These are phyloP conservation scores for Trametes maxima DNA, from an alignment of 768 basidiomycete species.

Conservation along the genomic window DNA sequence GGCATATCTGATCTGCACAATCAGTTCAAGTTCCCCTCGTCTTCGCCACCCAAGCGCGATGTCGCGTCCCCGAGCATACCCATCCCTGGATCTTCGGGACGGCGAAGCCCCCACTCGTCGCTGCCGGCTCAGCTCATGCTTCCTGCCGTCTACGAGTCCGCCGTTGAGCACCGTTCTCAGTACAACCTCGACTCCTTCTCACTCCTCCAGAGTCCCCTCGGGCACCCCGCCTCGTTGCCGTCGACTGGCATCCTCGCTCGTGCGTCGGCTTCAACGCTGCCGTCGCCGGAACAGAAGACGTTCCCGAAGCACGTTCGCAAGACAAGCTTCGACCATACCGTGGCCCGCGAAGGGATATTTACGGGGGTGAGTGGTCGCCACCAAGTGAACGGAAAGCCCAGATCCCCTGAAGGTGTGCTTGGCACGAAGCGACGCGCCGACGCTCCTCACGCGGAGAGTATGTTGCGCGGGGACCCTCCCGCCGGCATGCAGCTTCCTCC, in stretches of 20 bases:
- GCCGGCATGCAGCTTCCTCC: constrained; percentile 41
- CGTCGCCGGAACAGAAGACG: constrained; percentile 45
- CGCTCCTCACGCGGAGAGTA: constrained; percentile 76
- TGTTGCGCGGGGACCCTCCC: constrained; percentile 78
- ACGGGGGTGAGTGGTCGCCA: constrained; percentile 66
- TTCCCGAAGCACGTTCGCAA: constrained; percentile 90
- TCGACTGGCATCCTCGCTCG: constrained; percentile 68
- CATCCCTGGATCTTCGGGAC: constrained; percentile 29
- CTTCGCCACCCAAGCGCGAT: constrained; percentile 29
- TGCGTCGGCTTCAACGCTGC: constrained; percentile 34
- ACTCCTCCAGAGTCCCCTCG: constrained; percentile 30
- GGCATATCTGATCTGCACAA: constrained; percentile 32
- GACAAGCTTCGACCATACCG: constrained; percentile 94
- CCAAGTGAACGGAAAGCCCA: constrained; percentile 78
- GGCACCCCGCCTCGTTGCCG: constrained; percentile 72
- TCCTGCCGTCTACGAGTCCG: constrained; percentile 31
- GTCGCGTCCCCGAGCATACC: constrained; percentile 31
- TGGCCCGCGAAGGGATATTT: constrained; percentile 65
- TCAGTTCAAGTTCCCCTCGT: constrained; percentile 34
- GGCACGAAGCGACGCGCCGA: constrained; percentile 83
- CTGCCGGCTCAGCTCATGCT: constrained; percentile 26
- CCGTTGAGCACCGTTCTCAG: constrained; percentile 22
- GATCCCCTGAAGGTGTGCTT: constrained; percentile 61
- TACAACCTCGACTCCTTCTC: constrained; percentile 29
- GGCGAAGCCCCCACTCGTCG: constrained; percentile 32